Conservation (phyloP, 1,284 basidiomycete genomes). For the Ceratobasidium sp. region DNA sequence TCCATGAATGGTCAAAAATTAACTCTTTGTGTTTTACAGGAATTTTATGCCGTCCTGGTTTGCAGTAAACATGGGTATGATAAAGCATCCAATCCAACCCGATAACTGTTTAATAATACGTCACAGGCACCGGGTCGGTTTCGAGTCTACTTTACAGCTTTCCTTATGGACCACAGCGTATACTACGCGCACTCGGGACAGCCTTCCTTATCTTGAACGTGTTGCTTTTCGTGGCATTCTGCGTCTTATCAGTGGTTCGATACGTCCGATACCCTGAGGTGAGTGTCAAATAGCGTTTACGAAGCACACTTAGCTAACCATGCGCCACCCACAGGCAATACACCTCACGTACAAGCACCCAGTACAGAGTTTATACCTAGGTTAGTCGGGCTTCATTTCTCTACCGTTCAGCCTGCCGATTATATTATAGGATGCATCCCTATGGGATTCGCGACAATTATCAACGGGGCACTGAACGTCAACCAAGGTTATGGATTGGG, state of each 20-base stretch:
- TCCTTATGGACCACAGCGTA: constrained; percentile 10
- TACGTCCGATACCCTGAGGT: constrained; percentile 25
- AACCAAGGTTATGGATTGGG: constrained; percentile 6
- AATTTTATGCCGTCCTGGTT: constrained; percentile 35
- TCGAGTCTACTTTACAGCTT: constrained; percentile 24
- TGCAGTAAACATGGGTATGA: constrained; percentile 27
- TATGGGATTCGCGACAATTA: constrained; percentile 37
- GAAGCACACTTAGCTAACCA: neutral
- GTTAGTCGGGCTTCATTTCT: neutral
- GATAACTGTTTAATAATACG: neutral
- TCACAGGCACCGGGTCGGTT: constrained; percentile 14
- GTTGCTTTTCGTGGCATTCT: neutral
- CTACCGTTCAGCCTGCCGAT: neutral
- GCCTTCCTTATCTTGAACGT: constrained; percentile 20
- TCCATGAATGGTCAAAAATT: neutral
- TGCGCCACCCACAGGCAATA: neutral
- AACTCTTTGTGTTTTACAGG: neutral
- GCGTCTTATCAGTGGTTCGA: neutral
- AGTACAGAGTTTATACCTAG: constrained; percentile 31
- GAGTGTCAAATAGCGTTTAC: neutral
- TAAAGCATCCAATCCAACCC: too few relatives aligned
- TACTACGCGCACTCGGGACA: constrained; percentile 3
- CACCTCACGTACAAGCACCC: constrained; percentile 13
- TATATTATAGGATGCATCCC: constrained; percentile 5
- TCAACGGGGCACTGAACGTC: constrained; percentile 30